Conservation (phyloP, 495 filamentous ascomycete species). For the Neurospora africana region DNA sequence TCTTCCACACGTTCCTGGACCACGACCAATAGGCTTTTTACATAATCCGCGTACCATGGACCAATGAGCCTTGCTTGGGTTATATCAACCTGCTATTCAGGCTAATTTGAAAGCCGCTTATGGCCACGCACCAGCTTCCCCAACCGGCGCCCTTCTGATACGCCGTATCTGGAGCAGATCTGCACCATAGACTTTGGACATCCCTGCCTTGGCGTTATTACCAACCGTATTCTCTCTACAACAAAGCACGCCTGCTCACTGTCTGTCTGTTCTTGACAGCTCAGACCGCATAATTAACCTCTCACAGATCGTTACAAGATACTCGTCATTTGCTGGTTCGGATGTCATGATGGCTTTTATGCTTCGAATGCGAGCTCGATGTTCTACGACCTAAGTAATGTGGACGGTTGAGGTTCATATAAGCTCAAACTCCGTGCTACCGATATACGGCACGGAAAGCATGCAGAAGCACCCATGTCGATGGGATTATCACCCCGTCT, state of each 20-base stretch:
- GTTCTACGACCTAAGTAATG: not conserved
- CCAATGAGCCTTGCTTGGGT: not conserved
- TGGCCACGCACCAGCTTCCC: not conserved
- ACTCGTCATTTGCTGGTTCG: not conserved
- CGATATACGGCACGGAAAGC: not conserved
- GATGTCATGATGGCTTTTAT: not conserved
- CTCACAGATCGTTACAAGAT: not conserved
- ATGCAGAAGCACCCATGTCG: not conserved
- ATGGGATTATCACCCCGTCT: constrained; percentile 1
- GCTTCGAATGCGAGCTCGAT: not conserved
- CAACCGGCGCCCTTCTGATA: not conserved
- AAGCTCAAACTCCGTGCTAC: not conserved
- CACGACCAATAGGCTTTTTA: not conserved
- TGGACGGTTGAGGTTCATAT: not conserved
- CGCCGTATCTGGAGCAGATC: not conserved
- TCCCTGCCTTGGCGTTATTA: not conserved
- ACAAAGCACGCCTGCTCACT: not conserved
- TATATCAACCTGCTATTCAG: not conserved
- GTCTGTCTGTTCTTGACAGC: not conserved
- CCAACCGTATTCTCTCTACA: not conserved
- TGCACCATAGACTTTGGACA: not conserved
- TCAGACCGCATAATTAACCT: not conserved
- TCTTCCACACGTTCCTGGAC: not conserved
- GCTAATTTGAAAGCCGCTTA: not conserved
- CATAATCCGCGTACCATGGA: not conserved